These are phyloP conservation scores for Pythium folliculosum DNA, from an alignment of 352 stramenopile species.

Conservation along the genomic window DNA sequence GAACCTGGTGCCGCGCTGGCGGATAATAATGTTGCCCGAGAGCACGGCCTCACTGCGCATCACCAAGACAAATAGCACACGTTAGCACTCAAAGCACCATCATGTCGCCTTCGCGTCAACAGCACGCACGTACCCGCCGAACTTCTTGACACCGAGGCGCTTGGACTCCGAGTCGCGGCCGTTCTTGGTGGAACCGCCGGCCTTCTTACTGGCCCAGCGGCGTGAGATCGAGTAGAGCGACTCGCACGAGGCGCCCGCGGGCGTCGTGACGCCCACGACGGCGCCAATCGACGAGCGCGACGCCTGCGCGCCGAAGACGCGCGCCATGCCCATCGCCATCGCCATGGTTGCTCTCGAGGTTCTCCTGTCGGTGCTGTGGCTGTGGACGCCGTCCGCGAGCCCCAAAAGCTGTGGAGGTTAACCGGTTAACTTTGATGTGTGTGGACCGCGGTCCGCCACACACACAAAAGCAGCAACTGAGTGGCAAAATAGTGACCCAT, in stretches of 20 bases:
- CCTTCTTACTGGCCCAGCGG: constrained; percentile 95
- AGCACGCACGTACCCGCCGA: constrained; percentile 70
- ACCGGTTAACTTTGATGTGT: constrained; percentile 19
- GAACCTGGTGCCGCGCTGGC: constrained; percentile 97
- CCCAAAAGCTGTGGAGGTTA: constrained; percentile 8
- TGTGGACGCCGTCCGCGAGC: background rate
- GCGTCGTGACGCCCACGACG: constrained; percentile 18
- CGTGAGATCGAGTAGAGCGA: constrained; percentile 52
- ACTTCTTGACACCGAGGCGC: constrained; percentile 97
- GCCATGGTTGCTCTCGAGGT: constrained; percentile 40
- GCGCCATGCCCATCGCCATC: constrained; percentile 76
- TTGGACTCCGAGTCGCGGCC: constrained; percentile 96
- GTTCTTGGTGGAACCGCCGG: constrained; percentile 97
- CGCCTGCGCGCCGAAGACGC: constrained; percentile 55
- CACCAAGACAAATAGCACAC: constrained; percentile 4
- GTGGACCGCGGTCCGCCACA: constrained; percentile 21
- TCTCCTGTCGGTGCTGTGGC: background rate
- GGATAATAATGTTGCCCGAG: constrained; percentile 97
- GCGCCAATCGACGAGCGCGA: constrained; percentile 14
- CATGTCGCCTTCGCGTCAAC: background rate
- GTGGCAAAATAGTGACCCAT: constrained; percentile 1
- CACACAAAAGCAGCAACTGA: background rate
- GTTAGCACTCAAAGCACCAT: background rate
- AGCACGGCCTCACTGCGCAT: constrained; percentile 75
- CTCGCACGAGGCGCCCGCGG: constrained; percentile 33